Evolutionary conservation across 2,329 filamentous ascomycete species (phyloP), one percentile per base, ranked within the genome.

Genomic region (Trichoderma guizhouense): DNA sequence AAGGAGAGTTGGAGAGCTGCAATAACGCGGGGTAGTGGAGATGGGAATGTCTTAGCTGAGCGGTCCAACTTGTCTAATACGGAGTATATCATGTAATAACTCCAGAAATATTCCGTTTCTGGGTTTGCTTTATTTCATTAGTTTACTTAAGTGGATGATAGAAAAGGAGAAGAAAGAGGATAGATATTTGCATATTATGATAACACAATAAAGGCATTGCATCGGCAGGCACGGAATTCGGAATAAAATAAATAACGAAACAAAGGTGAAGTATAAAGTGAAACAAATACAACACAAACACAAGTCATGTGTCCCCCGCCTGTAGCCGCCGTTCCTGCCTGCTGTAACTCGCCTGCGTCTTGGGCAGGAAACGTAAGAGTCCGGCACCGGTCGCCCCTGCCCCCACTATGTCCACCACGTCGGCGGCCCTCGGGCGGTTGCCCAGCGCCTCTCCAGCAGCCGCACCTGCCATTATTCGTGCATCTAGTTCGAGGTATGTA

Each of bases 1-100:
- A 24, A 43, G 34, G 58, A 47, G 60, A 43, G 39, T 43, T 43
- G 39, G 39, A n/a, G 43, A 36, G 34, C 61, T 51, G 18, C 21
- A 34, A 30, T 43, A 69, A 66, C 51, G 69, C 69, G 69, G 69
- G 69, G 69, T 71, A 71, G 69, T 71, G 69, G 69, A 47, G 69
- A 34, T 55, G 34, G 24, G n/a, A n/a, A 24, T 21, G n/a, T 24
- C 39, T 43, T 43, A 43, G 39, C 39, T 43, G 36, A 39, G 36
- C 36, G 36, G 39, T 43, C 39, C 21, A 21, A 14, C 39, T 43
- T 43, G 21, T 53, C 47, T 53, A 53, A 53, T 53, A 53, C 55
- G 55, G 55, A 60, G 30, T 32, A 57, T 57, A 32, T n/a, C 21
- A n/a, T n/a, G 55, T 60, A 60, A 60, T 60, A 2, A 30, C 47